Percentiles rank a stretch among this genome's conserved stretches.
These are phyloP conservation scores for Irpex sp. DNA, from an alignment of 1,284 basidiomycete genomes.

Conservation along the genomic window DNA sequence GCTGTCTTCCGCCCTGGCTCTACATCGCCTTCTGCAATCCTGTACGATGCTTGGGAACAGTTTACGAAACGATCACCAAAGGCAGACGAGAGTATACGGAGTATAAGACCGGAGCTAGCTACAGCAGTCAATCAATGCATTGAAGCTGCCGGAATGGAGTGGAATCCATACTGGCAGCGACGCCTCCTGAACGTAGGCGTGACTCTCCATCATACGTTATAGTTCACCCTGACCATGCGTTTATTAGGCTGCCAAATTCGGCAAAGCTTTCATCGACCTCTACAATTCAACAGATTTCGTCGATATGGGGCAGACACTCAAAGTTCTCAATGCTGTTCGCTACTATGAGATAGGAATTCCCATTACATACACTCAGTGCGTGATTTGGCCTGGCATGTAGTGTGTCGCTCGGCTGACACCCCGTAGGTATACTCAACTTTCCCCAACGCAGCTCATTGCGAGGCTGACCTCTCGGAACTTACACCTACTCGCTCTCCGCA, in stretches of 20 bases:
- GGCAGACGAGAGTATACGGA: conserved; percentile 90
- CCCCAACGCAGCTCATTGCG: conserved; percentile 75
- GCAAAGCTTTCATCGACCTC: conserved; percentile 89
- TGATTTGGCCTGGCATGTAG: background rate
- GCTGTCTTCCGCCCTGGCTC: conserved; percentile 92
- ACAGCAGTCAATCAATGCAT: conserved; percentile 91
- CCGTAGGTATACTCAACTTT: conserved; percentile 71
- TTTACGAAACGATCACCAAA: conserved; percentile 83
- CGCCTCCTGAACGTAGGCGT: conserved; percentile 73
- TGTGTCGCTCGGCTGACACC: conserved; percentile 6
- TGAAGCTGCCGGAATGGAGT: conserved; percentile 90
- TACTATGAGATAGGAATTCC: conserved; percentile 93
- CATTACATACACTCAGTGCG: conserved; percentile 86
- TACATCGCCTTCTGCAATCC: conserved; percentile 85
- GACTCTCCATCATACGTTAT: background rate
- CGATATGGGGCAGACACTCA: conserved; percentile 86
- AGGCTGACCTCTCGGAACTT: conserved; percentile 86
- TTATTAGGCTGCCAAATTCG: conserved; percentile 87
- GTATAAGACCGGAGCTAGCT: conserved; percentile 82
- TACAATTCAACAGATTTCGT: conserved; percentile 92
- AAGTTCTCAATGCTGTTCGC: conserved; percentile 93
- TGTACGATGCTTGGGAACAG: conserved; percentile 91
- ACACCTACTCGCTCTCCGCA: conserved; percentile 89
- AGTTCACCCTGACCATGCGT: conserved; percentile 6
- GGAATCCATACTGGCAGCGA: conserved; percentile 88